phyloP scores from a whole-genome alignment of 2,329 filamentous ascomycete genomes.

The Lachnellula cervina region DNA sequence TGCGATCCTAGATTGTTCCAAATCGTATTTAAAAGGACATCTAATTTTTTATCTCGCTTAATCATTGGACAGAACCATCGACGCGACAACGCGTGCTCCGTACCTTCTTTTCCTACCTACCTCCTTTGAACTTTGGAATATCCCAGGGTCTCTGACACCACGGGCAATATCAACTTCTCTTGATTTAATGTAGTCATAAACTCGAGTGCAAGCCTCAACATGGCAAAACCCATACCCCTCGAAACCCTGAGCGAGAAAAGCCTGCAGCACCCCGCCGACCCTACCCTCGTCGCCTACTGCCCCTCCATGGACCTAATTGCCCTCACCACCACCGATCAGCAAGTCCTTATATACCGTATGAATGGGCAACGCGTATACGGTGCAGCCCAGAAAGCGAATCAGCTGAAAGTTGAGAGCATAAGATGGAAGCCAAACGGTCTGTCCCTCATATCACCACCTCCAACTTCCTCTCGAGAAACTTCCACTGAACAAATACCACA shows the following conservation, averaged over 20 bases:
- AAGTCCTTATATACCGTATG: conserved; percentile 71
- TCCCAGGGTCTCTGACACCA: too few species aligned
- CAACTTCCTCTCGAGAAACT: not conserved
- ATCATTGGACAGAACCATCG: not conserved
- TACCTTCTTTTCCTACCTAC: not conserved
- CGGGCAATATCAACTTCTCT: not conserved
- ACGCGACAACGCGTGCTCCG: not conserved
- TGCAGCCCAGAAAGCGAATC: conserved; percentile 31
- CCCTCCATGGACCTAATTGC: conserved; percentile 82
- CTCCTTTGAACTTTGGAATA: too few species aligned
- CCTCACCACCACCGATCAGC: conserved; percentile 62
- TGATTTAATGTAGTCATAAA: not conserved
- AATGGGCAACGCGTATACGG: conserved; percentile 68
- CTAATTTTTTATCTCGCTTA: conserved; percentile 4
- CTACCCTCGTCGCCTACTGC: conserved; percentile 65
- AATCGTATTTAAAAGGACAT: not conserved
- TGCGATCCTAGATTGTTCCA: not conserved
- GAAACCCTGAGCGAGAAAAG: conserved; percentile 52
- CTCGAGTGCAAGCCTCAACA: conserved; percentile 13
- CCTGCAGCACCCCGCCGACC: conserved; percentile 50
- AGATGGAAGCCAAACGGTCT: conserved; percentile 34
- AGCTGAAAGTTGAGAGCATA: conserved; percentile 35
- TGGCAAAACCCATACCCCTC: conserved; percentile 16
- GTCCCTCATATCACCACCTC: not conserved
- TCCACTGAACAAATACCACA: too few species aligned